Evolutionary conservation across 2,329 filamentous ascomycete species (phyloP), one percentile per base, ranked within the genome.

Genomic region (Parascedosporium putredinis): DNA sequence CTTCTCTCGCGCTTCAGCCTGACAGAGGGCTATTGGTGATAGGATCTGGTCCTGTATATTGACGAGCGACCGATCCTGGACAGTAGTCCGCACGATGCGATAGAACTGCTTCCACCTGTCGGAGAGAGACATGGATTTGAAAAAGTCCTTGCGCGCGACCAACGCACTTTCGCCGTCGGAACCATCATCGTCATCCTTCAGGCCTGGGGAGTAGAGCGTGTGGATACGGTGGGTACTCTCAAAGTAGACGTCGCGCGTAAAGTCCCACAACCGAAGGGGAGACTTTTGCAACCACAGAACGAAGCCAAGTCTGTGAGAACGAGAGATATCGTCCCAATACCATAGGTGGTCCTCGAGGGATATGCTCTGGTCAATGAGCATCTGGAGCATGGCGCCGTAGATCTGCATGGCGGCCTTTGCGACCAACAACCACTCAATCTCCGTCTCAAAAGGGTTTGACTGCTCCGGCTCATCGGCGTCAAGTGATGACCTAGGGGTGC

Each of bases 251-350:
- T 86, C 83, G 59, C 75, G 76, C 6, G 78, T 71, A 78, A 85
- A 88, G 3, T 72, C 68, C 80, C 82, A 91, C 29, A 95, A 64
- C 16, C 86, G 76, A 36, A 83, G 59, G 0, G 93, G 93, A 1
- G 84, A 88, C 0, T 84, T 95, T 64, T 98, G 93, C 7, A 94
- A 68, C 12, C 87, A 84, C 65, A 96, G 96, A 3, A 96, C 63
- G 27, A 81, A 84, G 55, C 86, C 90, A 59, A 84, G 87, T 45
- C 80, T 75, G 57, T 88, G 84, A 1, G 88, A 94, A 8, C 80
- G 79, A 25, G 95, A 69, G 2, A 96, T 78, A 56, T 93, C 86
- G 60, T 95, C 88, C 93, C 93, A 98, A 64, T 97, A 97, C 81
- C 85, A 90, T 22, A 95, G 83, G 57, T 95, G 89, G 55, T 95